Evolutionary conservation across 1,284 basidiomycete genomes (phyloP), one percentile per base, ranked within the genome.

Genomic region (Boletus mariae): DNA sequence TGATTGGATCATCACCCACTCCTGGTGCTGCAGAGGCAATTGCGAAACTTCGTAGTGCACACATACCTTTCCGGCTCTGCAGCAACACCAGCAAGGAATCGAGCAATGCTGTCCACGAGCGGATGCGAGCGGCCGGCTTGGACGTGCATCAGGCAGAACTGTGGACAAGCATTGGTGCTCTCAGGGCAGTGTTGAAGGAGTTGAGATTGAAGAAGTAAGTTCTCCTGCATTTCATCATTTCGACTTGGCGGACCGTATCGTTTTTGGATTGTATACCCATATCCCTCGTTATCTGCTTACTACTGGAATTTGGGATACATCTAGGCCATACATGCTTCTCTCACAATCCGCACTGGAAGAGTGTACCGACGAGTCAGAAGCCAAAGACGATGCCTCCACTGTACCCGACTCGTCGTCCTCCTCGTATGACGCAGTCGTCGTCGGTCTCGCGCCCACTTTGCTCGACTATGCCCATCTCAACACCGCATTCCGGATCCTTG

Each of bases 101-200:
- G 0, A 79, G 75, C 0, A 43, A 55, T 2, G 71, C 70, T 3
- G 63, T 87, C 2, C 61, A 79, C 6, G 52, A 53, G 2, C 73
- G 74, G 20, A 68, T 89, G 56, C 53, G 61, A 0, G 58, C 60
- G 1, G 80, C 85, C 59, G 82, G 84, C 0, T 79, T 89, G 54
- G 71, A 76, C 12, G 69, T 82, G 1, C 52, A 44, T 12, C 52
- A 48, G 12, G 63, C 25, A 55, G 58, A 62, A 59, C 62, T 86
- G 11, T 81, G 84, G 75, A 88, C 85, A 5, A 83, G 80, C 50
- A 68, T 90, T 1, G 80, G 82, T 0, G 82, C 83, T 0, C 78
- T 83, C n/a, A 72, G 73, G n/a, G 65, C 73, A 7, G 60, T 78
- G 12, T 67, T 87, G 49, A 64, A 70, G 31, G 57, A 70, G 15